phyloP scores from a whole-genome alignment of 441 rosid genomes.

The Iberis amara region DNA sequence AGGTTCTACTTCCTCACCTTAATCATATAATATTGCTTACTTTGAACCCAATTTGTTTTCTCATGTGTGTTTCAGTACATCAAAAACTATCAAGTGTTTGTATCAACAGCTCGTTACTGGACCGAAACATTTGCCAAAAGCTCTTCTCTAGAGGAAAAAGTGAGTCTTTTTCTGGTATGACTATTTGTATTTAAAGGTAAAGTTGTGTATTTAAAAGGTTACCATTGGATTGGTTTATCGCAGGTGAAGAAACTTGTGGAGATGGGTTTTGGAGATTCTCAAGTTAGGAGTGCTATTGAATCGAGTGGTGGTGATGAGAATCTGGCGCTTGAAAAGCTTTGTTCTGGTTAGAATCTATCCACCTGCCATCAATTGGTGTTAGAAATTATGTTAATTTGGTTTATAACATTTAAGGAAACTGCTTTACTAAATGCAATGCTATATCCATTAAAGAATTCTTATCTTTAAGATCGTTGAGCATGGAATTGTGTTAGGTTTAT shows the following conservation, averaged over 20 bases:
- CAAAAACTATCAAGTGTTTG: constrained; percentile 73
- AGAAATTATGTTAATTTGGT: too few relatives aligned
- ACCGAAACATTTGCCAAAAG: constrained; percentile 84
- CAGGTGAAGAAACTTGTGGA: constrained; percentile 85
- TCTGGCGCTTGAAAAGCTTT: constrained; percentile 85
- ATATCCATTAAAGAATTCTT: constrained; percentile 15
- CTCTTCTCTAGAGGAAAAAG: constrained; percentile 82
- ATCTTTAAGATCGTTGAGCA: constrained; percentile 12
- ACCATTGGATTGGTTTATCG: neutral
- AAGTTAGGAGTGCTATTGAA: constrained; percentile 72
- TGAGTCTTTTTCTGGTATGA: constrained; percentile 31
- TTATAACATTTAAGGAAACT: too few relatives aligned
- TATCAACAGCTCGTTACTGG: constrained; percentile 93
- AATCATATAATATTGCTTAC: too few relatives aligned
- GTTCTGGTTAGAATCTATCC: constrained; percentile 40
- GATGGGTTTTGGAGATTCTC: constrained; percentile 81
- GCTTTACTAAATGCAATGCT: constrained; percentile 5
- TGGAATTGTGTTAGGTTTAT: constrained; percentile 6
- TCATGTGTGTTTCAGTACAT: constrained; percentile 55
- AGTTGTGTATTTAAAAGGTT: neutral
- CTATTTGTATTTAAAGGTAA: neutral
- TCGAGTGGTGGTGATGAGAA: constrained; percentile 89
- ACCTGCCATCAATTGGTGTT: constrained; percentile 13
- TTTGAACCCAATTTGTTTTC: neutral
- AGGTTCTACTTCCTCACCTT: constrained; percentile 40